Evolutionary conservation across 75 land plant genomes (phyloP), one percentile per base, ranked within the genome.

Genomic region (Larix kaempferi): DNA sequence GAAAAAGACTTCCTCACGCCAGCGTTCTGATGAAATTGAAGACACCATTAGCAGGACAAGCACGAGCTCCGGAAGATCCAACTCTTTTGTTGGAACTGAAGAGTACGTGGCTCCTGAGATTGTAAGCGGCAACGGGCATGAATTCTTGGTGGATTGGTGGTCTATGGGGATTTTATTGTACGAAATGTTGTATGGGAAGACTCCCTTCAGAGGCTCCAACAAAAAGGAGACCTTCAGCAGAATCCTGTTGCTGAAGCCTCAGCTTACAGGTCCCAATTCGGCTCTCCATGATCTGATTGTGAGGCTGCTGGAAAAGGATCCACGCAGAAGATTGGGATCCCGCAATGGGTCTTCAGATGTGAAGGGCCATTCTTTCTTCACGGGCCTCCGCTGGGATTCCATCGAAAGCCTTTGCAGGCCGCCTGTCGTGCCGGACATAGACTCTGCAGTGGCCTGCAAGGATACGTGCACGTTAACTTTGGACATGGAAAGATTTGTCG

Each of bases 91-190:
- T 19, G 86, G 88, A 21, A 84, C 80, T 22, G 84, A 81, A 44
- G 90, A 86, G 54, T 84, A 90, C 76, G 79, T 89, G 5, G 89
- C 91, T 26, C 91, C 91, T 26, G 91, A 89, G 82, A 76, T 89
- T 25, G 59, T 89, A 4, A 39, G 0, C 8, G 91, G 89, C 21
- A 59, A 35, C 14, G 91, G 91, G n/a, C 91, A 89, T 57, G 89
- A 81, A 23, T 74, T 77, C 67, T 75, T 86, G 0, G 91, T 84
- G 26, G 91, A 89, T 72, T 84, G 84, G 89, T 89, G 91, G 91
- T 69, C 84, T 59, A 77, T 87, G 2, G 91, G 91, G 16, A 64
- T 89, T 17, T 62, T 89, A 5, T 76, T 89, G 8, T 84, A 81
- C 77, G 91, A 89, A 75, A 76, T 89, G 80, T 59, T 82, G 23